Evolutionary conservation across 2,329 filamentous ascomycete species (phyloP).

Genomic region (Ascochyta fabae): DNA sequence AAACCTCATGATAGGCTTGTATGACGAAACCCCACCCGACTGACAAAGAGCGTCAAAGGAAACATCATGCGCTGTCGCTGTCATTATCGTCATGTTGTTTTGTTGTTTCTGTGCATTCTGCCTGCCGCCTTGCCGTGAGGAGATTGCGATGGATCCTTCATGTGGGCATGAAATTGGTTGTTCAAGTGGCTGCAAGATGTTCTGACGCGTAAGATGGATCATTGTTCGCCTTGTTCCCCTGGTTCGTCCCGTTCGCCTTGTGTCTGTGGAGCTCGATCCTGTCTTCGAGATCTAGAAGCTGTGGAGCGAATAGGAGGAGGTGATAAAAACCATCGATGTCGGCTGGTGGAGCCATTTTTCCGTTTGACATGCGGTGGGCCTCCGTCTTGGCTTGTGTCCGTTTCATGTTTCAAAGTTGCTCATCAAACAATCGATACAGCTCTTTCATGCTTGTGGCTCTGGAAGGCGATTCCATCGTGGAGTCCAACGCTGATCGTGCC

Average conservation of each 20-base stretch:
- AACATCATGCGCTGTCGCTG: slow-evolving; percentile 33
- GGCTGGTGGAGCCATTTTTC: slow-evolving; percentile 4
- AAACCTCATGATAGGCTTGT: slow-evolving; percentile 27
- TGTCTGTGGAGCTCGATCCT: slow-evolving; percentile 11
- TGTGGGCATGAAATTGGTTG: slow-evolving; percentile 10
- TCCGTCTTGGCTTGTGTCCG: slow-evolving; percentile 3
- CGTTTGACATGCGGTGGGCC: slow-evolving; percentile 9
- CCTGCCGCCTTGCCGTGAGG: slow-evolving; percentile 3
- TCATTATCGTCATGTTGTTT: slow-evolving; percentile 2
- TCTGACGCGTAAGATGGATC: not conserved
- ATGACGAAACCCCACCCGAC: slow-evolving; percentile 9
- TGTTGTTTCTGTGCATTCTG: not conserved
- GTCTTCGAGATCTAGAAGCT: slow-evolving; percentile 15
- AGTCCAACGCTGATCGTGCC: slow-evolving; percentile 6
- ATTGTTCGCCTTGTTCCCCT: not conserved
- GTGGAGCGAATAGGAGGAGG: slow-evolving; percentile 4
- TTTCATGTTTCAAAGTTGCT: slow-evolving; percentile 13
- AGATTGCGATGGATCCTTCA: slow-evolving; percentile 11
- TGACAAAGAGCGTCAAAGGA: slow-evolving; percentile 31
- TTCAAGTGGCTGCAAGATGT: slow-evolving; percentile 9
- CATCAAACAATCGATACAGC: slow-evolving; percentile 17
- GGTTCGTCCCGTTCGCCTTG: not conserved
- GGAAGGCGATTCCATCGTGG: slow-evolving; percentile 1
- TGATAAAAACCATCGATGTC: not conserved
- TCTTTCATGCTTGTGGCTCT: slow-evolving; percentile 3